phyloP scores from a whole-genome alignment of 2,329 filamentous ascomycete species.

The Claviceps cyperi region DNA sequence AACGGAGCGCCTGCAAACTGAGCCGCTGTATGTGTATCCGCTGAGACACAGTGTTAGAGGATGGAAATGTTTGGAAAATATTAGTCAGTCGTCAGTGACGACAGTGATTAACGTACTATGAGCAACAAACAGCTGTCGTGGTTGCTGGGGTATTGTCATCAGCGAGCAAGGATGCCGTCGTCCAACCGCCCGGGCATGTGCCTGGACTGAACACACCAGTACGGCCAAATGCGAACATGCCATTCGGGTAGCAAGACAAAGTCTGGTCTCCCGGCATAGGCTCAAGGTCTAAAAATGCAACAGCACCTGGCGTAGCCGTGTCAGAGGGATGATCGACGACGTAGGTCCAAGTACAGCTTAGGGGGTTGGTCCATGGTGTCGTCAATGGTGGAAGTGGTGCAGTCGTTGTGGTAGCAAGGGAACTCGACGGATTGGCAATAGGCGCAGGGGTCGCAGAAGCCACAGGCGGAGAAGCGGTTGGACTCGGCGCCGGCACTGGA shows the following conservation, averaged over 20 bases:
- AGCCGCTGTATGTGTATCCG: conserved; percentile 20
- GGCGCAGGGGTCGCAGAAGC: conserved; percentile 3
- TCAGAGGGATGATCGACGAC: conserved; percentile 14
- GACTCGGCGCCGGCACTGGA: conserved; percentile 1
- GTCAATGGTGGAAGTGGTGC: conserved; percentile 22
- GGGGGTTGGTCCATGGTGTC: conserved; percentile 22
- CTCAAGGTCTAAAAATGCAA: conserved; percentile 24
- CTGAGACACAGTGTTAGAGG: conserved; percentile 9
- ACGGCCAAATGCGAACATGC: conserved; percentile 23
- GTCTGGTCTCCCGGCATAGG: conserved; percentile 21
- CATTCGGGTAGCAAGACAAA: conserved; percentile 25
- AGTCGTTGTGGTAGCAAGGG: conserved; percentile 2
- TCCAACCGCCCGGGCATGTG: conserved; percentile 26
- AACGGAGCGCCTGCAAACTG: conserved; percentile 20
- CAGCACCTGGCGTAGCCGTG: conserved; percentile 14
- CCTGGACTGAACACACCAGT: conserved; percentile 26
- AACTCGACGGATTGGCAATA: background rate
- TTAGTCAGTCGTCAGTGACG: no score
- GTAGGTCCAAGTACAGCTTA: conserved; percentile 25
- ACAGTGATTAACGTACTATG: conserved; percentile 19
- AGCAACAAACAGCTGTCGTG: conserved; percentile 25
- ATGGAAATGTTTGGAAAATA: background rate
- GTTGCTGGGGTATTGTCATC: conserved; percentile 14
- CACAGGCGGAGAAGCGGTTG: conserved; percentile 5
- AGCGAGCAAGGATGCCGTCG: conserved; percentile 20